Base-by-base conservation (phyloP, 371 early-diverging fungal species). In the Capniomyces stellatus region DNA sequence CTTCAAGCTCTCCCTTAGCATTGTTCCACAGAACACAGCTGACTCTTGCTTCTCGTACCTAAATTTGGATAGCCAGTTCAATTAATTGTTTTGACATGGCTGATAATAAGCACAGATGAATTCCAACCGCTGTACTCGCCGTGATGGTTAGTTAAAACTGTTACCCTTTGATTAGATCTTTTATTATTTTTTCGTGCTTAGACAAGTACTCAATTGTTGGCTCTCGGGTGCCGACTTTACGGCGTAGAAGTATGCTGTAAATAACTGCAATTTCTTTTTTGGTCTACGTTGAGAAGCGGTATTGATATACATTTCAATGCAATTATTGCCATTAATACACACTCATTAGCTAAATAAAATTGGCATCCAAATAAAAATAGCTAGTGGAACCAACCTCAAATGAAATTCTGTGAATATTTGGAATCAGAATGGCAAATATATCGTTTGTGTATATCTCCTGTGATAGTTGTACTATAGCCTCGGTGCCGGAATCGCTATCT, bases 241-340 rank as follows among this genome's bases (percentile, higher is more conserved):
- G 76, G 58, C 94, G 78, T 52, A 97, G 73, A 54, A 97, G 75
- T 59, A 89, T 91, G 67, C 90, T 92, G 72, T 93, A 94, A 57
- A 97, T 90, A 63, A 89, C 87, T 58, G 91, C 84, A 18, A 92
- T 92, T 64, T 97, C 97, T 72, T 97, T 97, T 63, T 89, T 88
- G 51, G 92, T 91, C 44, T 44, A 44, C 8, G 4, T 22, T 22
- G 12, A 44, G 6, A 44, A 35, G 15, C 6, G 15, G 15, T 35
- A 15, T 35, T 35, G 6, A 10, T 35, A 10, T 35, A 35, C 35
- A 6, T 35, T 35, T 35, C 15, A 35, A 15, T 15, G 15, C 6
- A 35, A 35, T 35, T 6, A 15, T 15, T 15, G 15, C 15, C 15
- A 35, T 15, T 35, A 35, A 10, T 15, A 35, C 6, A 35, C 35